These are phyloP conservation scores for Curvularia lunata DNA, from an alignment of 2,329 filamentous ascomycete species.

Conservation along the genomic window DNA sequence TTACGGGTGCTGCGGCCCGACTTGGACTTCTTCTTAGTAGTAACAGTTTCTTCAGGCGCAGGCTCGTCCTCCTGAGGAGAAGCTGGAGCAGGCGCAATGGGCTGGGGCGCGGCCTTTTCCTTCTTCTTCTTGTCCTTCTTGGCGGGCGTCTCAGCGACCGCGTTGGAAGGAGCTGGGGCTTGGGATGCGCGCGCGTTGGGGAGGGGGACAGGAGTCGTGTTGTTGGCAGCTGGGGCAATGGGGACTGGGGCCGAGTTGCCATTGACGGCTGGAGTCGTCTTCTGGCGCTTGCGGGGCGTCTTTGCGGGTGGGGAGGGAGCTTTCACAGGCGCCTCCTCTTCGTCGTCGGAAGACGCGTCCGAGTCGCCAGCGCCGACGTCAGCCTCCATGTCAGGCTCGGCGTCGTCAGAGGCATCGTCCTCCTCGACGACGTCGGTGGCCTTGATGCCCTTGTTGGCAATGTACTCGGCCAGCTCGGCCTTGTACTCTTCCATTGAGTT, in stretches of 20 bases:
- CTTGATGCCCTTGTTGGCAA: conserved; percentile 52
- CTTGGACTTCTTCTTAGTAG: conserved; percentile 46
- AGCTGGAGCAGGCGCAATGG: conserved; percentile 37
- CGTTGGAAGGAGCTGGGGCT: conserved; percentile 24
- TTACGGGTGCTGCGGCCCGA: conserved; percentile 42
- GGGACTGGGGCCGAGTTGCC: conserved; percentile 24
- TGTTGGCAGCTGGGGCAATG: conserved; percentile 25
- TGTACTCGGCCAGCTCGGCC: conserved; percentile 62
- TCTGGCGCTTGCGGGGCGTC: conserved; percentile 50
- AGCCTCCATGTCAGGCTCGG: conserved; percentile 41
- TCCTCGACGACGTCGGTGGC: conserved; percentile 54
- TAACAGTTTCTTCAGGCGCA: conserved; percentile 39
- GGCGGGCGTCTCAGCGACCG: conserved; percentile 27
- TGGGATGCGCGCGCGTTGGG: conserved; percentile 26
- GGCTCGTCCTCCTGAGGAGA: conserved; percentile 29
- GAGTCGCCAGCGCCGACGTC: conserved; percentile 47
- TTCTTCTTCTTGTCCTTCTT: conserved; percentile 49
- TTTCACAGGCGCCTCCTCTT: conserved; percentile 44
- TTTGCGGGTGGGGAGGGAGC: conserved; percentile 46
- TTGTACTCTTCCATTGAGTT: conserved; percentile 61
- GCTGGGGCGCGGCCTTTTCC: conserved; percentile 33
- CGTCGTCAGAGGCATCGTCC: conserved; percentile 35
- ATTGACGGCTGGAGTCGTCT: conserved; percentile 38
- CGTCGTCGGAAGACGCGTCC: conserved; percentile 49
- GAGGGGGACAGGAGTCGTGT: conserved; percentile 36